A percentile compares a stretch with the other conserved stretches of the same genome.
Evolutionary conservation across 2,329 filamentous ascomycete species (phyloP).

Genomic region (Paracamarosporium sp.): DNA sequence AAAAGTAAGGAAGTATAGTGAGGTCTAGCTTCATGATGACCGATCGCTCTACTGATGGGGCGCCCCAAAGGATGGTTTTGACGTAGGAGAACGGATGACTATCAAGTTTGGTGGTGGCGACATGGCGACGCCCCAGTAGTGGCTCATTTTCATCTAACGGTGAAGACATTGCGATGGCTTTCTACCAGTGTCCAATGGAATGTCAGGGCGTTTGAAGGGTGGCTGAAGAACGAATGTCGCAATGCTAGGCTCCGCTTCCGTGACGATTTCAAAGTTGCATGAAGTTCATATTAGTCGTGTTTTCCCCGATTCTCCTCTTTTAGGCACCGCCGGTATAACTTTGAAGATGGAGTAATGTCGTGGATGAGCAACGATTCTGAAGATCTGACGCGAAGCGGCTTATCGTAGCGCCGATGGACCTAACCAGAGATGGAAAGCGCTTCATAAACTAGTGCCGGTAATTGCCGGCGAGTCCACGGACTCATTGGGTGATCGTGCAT

Average conservation of each 20-base stretch:
- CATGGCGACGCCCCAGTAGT: not conserved
- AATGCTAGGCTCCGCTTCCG: too few species aligned
- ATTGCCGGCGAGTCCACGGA: not conserved
- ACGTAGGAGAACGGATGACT: not conserved
- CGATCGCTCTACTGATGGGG: not conserved
- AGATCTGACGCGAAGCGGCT: not conserved
- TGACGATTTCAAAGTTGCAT: too few species aligned
- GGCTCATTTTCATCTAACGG: not conserved
- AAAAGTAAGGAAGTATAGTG: constrained; percentile 1
- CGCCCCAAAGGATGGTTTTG: not conserved
- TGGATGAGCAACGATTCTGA: too few species aligned
- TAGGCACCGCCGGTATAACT: too few species aligned
- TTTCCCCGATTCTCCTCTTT: too few species aligned
- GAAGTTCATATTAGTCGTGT: too few species aligned
- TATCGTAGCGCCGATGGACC: not conserved
- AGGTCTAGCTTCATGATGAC: not conserved
- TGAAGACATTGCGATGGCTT: not conserved
- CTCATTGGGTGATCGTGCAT: not conserved
- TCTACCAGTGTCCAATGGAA: not conserved
- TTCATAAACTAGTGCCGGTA: not conserved
- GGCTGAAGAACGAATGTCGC: too few species aligned
- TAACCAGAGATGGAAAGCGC: not conserved
- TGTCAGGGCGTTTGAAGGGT: not conserved
- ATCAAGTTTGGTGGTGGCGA: not conserved
- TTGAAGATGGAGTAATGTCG: too few species aligned